These are phyloP conservation scores for Trypanosoma cruzi DNA, from an alignment of 208 protist species.

Conservation along the genomic window DNA sequence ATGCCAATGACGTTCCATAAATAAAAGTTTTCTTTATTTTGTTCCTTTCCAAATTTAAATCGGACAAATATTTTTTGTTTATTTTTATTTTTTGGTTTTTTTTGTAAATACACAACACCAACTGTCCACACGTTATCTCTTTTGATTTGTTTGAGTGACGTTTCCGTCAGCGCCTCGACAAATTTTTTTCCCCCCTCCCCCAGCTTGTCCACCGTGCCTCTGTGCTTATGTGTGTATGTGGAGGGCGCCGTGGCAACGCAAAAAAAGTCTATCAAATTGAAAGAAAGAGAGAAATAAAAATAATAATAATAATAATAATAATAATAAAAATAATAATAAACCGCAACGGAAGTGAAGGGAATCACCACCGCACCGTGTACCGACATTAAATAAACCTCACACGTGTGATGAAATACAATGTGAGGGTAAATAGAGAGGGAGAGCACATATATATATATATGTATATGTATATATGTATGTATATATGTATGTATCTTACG, in stretches of 20 bases:
- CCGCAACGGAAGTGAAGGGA: background rate
- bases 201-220: background rate
- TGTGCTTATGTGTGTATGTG: too few relatives aligned
- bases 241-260: background rate
- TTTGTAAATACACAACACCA: background rate
- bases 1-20: conserved; percentile 47
- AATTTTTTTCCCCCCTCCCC: background rate
- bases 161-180: background rate
- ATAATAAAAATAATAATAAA: too few relatives aligned
- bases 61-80: background rate
- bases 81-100: background rate
- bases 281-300: conserved; percentile 7
- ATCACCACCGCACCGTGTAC: background rate
- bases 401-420: background rate
- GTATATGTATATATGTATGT: background rate
- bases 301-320: background rate
- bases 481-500: background rate
- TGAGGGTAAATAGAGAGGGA: background rate
- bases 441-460: background rate
- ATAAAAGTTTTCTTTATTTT: conserved; percentile 3
- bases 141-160: background rate
- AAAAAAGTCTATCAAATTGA: conserved; percentile 23
- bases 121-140: background rate
- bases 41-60: background rate
- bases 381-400: background rate